Percentiles rank a stretch among this genome's conserved stretches.
Evolutionary conservation across 2,329 filamentous ascomycete genomes (phyloP).

Genomic region (Bipolaris cookei): DNA sequence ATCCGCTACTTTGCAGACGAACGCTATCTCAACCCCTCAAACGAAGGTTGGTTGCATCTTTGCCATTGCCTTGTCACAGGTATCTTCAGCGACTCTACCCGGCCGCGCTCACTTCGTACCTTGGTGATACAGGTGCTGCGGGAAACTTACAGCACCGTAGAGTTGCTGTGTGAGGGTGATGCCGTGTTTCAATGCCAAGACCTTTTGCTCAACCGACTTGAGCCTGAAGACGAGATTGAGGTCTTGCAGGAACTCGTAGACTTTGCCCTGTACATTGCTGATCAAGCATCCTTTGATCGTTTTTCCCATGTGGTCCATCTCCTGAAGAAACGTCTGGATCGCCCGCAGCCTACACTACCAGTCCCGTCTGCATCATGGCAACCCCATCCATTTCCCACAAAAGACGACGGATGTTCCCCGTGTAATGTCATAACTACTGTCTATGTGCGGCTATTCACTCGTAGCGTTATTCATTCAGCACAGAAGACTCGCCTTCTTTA

Average conservation of each 20-base stretch:
- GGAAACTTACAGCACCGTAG: slow-evolving; percentile 57
- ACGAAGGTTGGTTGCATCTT: slow-evolving; percentile 70
- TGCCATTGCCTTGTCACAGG: slow-evolving; percentile 65
- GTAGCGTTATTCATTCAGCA: slow-evolving; percentile 70
- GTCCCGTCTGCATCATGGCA: slow-evolving; percentile 25
- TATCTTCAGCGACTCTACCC: slow-evolving; percentile 67
- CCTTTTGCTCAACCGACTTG: slow-evolving; percentile 66
- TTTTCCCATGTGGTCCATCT: slow-evolving; percentile 58
- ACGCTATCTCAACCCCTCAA: slow-evolving; percentile 73
- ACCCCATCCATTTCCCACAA: slow-evolving; percentile 23
- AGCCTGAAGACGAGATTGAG: slow-evolving; percentile 67
- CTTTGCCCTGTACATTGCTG: slow-evolving; percentile 69
- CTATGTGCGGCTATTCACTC: slow-evolving; percentile 77
- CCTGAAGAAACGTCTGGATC: slow-evolving; percentile 51
- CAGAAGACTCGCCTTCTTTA: slow-evolving; percentile 64
- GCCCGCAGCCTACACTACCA: slow-evolving; percentile 25
- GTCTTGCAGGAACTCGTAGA: slow-evolving; percentile 70
- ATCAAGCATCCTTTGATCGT: slow-evolving; percentile 63
- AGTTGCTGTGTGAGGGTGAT: slow-evolving; percentile 64
- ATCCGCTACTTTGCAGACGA: slow-evolving; percentile 73
- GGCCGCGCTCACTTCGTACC: slow-evolving; percentile 68
- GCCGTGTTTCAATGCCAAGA: slow-evolving; percentile 65
- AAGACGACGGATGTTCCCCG: slow-evolving; percentile 53
- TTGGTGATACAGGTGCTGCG: slow-evolving; percentile 66
- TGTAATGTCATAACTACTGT: slow-evolving; percentile 75